Evolutionary conservation across 2,329 filamentous ascomycete genomes (phyloP), one percentile per base, ranked within the genome.

Genomic region (Ceratocystis cubensis): DNA sequence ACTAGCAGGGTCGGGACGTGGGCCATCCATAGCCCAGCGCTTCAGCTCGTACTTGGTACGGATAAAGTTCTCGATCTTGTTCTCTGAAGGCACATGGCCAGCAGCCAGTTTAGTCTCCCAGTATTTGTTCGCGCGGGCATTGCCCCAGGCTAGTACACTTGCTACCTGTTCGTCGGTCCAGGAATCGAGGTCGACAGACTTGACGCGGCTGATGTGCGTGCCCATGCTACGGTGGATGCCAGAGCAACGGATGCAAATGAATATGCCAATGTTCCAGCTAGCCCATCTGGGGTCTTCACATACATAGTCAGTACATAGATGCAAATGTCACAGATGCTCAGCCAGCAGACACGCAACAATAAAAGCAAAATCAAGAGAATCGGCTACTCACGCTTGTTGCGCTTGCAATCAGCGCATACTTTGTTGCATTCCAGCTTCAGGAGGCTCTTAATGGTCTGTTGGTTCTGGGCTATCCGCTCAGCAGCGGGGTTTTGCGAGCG

Each of bases 21-120:
- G 86, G 1, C 94, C 94, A 69, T 99, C 94, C 92, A 97, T 97
- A n/a, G 91, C 88, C 94, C 94, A 99, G 78, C 95, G 84, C 83
- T 96, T 97, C 65, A 94, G 88, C 76, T 99, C 94, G 76, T 99
- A 99, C 77, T 99, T 99, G 66, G 95, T 99, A 71, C 94, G 87
- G 72, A 99, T 97, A 74, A 99, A 99, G 80, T 97, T 99, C 82
- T 99, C 94, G 72, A 99, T 97, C 82, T 99, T 99, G 71, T 89
- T 84, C 79, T 99, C 95, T 25, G 93, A 96, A 1, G 94, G 94
- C 61, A 93, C 85, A 76, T 99, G 94, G 68, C 92, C 92, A 15
- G 88, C 79, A 1, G 93, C 91, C 73, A 99, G 79, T 78, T 97
- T 99, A 69, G 89, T 85, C 77, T 99, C 95, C 93, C 93, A 99